phyloP scores from a whole-genome alignment of 176 grass and related monocot species.

The Cocos nucifera region DNA sequence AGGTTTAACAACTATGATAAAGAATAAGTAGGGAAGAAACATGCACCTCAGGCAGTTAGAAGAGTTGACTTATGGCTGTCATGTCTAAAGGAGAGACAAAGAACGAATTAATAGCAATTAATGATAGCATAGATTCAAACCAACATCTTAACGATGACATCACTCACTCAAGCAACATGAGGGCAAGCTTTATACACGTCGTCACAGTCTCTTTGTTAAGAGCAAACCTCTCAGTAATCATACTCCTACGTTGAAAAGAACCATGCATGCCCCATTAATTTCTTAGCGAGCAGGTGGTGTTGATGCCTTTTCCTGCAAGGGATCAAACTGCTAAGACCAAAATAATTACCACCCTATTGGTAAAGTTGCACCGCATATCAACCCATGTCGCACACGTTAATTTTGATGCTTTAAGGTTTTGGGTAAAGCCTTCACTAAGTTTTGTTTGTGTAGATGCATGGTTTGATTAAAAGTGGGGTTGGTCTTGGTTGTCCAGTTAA shows the following conservation, averaged over 20 bases:
- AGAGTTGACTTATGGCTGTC: slow-evolving; percentile 43
- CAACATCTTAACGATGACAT: slow-evolving; percentile 35
- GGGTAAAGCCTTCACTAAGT: not conserved
- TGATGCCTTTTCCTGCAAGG: slow-evolving; percentile 67
- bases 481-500: slow-evolving; percentile 19
- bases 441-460: slow-evolving; percentile 28
- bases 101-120: slow-evolving; percentile 33
- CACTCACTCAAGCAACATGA: slow-evolving; percentile 28
- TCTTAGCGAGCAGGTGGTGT: slow-evolving; percentile 59
- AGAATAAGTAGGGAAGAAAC: slow-evolving; percentile 32
- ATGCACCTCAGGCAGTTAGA: slow-evolving; percentile 50
- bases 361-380: too few relatives aligned
- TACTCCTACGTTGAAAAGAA: slow-evolving; percentile 6
- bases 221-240: slow-evolving; percentile 29
- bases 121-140: slow-evolving; percentile 34
- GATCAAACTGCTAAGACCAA: slow-evolving; percentile 35
- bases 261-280: slow-evolving; percentile 26
- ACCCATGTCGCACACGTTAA: too few relatives aligned
- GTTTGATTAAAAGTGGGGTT: slow-evolving; percentile 37
- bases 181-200: slow-evolving; percentile 25
- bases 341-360: too few relatives aligned
- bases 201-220: slow-evolving; percentile 30
- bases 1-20: slow-evolving; percentile 10
- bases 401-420: too few relatives aligned
- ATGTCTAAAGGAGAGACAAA: slow-evolving; percentile 30